Percentiles rank a stretch among this genome's conserved stretches.
Evolutionary conservation across 768 basidiomycete genomes (phyloP).

Genomic region (Phylloporus rhodoxanthus): DNA sequence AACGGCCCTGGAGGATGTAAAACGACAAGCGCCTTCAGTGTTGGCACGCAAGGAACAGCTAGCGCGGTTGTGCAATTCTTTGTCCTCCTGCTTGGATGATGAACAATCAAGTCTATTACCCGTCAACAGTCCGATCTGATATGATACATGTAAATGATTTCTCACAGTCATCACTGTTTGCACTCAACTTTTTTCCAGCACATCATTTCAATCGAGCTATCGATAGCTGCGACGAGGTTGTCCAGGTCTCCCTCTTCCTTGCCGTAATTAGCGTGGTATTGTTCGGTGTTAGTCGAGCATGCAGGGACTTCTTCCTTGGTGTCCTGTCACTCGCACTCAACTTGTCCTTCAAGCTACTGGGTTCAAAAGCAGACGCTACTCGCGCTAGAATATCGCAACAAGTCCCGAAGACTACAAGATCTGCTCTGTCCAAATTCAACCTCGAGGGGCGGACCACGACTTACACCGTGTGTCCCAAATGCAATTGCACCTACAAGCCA

Average conservation of each 20-base stretch:
- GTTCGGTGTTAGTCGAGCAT: slow-evolving; percentile 7
- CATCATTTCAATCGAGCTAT: slow-evolving; percentile 6
- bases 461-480: neutral
- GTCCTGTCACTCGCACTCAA: slow-evolving; percentile 12
- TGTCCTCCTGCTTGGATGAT: too few relatives aligned
- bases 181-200: too few relatives aligned
- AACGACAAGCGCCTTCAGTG: too few relatives aligned
- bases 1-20: too few relatives aligned
- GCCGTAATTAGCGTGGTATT: slow-evolving; percentile 15
- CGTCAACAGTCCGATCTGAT: too few relatives aligned
- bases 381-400: neutral
- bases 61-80: too few relatives aligned
- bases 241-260: slow-evolving; percentile 21
- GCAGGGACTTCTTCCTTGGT: slow-evolving; percentile 16
- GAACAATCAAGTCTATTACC: too few relatives aligned
- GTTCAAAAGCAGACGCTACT: neutral
- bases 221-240: slow-evolving; percentile 5
- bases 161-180: too few relatives aligned
- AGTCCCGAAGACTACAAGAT: neutral
- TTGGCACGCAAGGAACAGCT: too few relatives aligned
- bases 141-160: too few relatives aligned
- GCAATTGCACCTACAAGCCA: neutral
- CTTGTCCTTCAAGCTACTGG: neutral
- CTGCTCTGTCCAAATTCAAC: neutral
- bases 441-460: neutral